A percentile compares a stretch with the other conserved stretches of the same genome.
phyloP scores from a whole-genome alignment of 2,329 filamentous ascomycete genomes.

The Fusarium poae region DNA sequence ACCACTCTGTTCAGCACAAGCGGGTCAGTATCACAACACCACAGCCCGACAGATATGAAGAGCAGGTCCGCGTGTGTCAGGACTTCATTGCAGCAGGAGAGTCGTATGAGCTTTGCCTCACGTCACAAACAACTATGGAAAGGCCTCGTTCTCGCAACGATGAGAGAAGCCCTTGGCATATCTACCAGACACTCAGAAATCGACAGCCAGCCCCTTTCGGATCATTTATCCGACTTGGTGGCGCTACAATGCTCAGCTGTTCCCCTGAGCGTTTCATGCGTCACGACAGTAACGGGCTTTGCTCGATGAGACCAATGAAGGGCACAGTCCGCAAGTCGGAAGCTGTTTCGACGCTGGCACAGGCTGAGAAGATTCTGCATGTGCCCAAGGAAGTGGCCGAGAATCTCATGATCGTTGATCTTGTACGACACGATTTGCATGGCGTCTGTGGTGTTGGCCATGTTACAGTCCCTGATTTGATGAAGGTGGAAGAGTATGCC shows the following conservation, averaged over 20 bases:
- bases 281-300: conserved; percentile 64
- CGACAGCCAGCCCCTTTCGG: conserved; percentile 88
- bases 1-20: conserved; percentile 2
- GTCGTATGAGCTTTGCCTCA: conserved; percentile 89
- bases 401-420: conserved; percentile 97
- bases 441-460: conserved; percentile 81
- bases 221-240: conserved; percentile 79
- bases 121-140: conserved; percentile 76
- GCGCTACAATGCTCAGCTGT: conserved; percentile 80
- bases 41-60: conserved; percentile 68
- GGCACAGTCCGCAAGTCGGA: conserved; percentile 88
- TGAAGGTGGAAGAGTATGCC: conserved; percentile 90
- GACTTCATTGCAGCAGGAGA: conserved; percentile 79
- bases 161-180: conserved; percentile 68
- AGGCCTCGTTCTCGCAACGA: conserved; percentile 48
- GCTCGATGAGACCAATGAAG: conserved; percentile 94
- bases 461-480: conserved; percentile 81
- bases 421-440: conserved; percentile 94
- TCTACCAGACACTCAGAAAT: conserved; percentile 77
- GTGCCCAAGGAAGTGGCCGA: conserved; percentile 92
- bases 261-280: conserved; percentile 92
- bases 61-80: conserved; percentile 77
- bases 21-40: conserved; percentile 56
- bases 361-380: conserved; percentile 79
- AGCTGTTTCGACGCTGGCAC: conserved; percentile 73